Evolutionary conservation across 306 rosid species (phyloP).

Genomic region (Datisca glomerata): DNA sequence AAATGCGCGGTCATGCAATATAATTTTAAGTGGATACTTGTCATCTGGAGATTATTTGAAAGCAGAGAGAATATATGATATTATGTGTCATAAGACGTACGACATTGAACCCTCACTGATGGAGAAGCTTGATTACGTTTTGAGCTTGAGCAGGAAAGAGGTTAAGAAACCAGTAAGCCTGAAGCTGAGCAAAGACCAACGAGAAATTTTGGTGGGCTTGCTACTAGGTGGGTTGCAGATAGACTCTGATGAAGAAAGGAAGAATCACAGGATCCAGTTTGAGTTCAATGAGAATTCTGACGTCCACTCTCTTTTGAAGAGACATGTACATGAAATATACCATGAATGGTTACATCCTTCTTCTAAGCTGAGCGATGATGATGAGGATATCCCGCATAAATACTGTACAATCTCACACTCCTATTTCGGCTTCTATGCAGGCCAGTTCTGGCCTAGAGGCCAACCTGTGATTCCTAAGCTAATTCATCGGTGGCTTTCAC

Average conservation of each 20-base stretch:
- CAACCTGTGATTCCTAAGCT: constrained; percentile 59
- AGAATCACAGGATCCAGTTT: constrained; percentile 53
- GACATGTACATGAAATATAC: constrained; percentile 52
- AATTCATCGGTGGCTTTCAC: constrained; percentile 83
- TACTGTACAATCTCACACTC: constrained; percentile 60
- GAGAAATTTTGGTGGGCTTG: constrained; percentile 78
- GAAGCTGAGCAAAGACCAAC: constrained; percentile 74
- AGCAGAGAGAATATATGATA: constrained; percentile 63
- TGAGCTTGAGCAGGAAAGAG: constrained; percentile 56
- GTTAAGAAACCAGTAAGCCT: constrained; percentile 44
- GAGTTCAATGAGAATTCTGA: constrained; percentile 42
- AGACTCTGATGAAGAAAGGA: constrained; percentile 60
- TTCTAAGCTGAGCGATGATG: constrained; percentile 34
- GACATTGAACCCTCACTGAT: constrained; percentile 44
- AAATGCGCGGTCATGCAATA: constrained; percentile 72
- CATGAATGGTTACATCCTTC: constrained; percentile 90
- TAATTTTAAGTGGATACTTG: constrained; percentile 63
- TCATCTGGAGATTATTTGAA: constrained; percentile 44
- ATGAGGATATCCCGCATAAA: constrained; percentile 36
- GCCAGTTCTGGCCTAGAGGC: constrained; percentile 85
- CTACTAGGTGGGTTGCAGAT: constrained; percentile 77
- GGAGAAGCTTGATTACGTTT: constrained; percentile 64
- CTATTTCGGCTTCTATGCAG: constrained; percentile 68
- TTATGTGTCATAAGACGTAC: constrained; percentile 73
- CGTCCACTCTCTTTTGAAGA: constrained; percentile 40